These are phyloP conservation scores for Vanilla planifolia DNA, from an alignment of 106 monocot species.

Conservation along the genomic window DNA sequence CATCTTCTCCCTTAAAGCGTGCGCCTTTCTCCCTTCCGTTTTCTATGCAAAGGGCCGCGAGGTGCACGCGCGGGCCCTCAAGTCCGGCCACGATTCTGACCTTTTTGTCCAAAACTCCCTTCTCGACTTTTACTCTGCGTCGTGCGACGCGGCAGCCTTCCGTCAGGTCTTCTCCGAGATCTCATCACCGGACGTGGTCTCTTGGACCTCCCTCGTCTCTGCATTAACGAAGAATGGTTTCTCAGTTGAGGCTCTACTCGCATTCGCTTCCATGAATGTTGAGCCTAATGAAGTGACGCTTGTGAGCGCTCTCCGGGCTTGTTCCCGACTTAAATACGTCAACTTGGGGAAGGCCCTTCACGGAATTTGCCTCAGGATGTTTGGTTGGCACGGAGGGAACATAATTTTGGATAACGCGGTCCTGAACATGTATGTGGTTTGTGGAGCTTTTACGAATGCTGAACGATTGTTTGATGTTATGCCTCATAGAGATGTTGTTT, in stretches of 20 bases:
- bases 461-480: slow-evolving; percentile 38
- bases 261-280: slow-evolving; percentile 26
- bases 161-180: slow-evolving; percentile 17
- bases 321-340: slow-evolving; percentile 13
- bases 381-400: slow-evolving; percentile 13
- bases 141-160: slow-evolving; percentile 11
- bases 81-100: slow-evolving; percentile 31
- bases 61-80: slow-evolving; percentile 30
- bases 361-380: slow-evolving; percentile 21
- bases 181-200: slow-evolving; percentile 20
- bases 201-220: slow-evolving; percentile 39
- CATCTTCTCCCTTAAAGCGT: slow-evolving; percentile 33
- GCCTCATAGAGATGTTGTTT: slow-evolving; percentile 41
- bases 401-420: slow-evolving; percentile 43
- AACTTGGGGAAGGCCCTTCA: slow-evolving; percentile 31
- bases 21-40: slow-evolving; percentile 9
- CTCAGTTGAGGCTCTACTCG: slow-evolving; percentile 20
- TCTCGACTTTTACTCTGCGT: slow-evolving; percentile 27
- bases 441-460: slow-evolving; percentile 17
- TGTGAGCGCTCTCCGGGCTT: slow-evolving; percentile 34
- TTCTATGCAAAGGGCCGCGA: slow-evolving; percentile 17
- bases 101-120: slow-evolving; percentile 37
- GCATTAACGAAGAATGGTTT: slow-evolving; percentile 25
- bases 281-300: slow-evolving; percentile 37
- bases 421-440: slow-evolving; percentile 37